A percentile compares a stretch with the other conserved stretches of the same genome.
phyloP scores from a whole-genome alignment of 352 stramenopile species.

The Phytophthora melonis region DNA sequence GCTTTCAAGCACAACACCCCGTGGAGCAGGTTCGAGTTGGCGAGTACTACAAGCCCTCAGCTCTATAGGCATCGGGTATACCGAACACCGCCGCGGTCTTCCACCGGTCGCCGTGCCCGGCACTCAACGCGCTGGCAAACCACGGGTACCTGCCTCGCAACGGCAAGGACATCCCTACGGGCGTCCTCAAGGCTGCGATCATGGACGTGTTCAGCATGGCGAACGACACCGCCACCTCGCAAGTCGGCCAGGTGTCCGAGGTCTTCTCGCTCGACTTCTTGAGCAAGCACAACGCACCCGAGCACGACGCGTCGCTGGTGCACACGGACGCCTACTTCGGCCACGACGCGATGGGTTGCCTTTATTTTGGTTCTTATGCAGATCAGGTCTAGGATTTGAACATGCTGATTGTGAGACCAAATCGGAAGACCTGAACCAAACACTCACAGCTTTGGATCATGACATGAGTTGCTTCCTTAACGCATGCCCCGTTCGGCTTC shows the following conservation, averaged over 20 bases:
- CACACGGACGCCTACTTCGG: slow-evolving; percentile 44
- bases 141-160: slow-evolving; percentile 53
- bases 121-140: slow-evolving; percentile 61
- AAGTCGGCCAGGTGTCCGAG: slow-evolving; percentile 27
- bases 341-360: slow-evolving; percentile 38
- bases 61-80: slow-evolving; percentile 35
- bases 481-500: too few relatives aligned
- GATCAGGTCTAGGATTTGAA: too few relatives aligned
- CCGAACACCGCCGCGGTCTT: slow-evolving; percentile 34
- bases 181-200: slow-evolving; percentile 36
- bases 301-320: slow-evolving; percentile 53
- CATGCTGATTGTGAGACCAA: too few relatives aligned
- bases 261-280: slow-evolving; percentile 47
- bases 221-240: slow-evolving; percentile 16
- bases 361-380: too few relatives aligned
- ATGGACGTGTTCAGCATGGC: slow-evolving; percentile 50
- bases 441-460: too few relatives aligned
- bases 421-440: too few relatives aligned
- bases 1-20: slow-evolving; percentile 3
- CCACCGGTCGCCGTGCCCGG: slow-evolving; percentile 52
- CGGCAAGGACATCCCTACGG: slow-evolving; percentile 40
- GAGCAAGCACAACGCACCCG: slow-evolving; percentile 41
- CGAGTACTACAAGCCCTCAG: slow-evolving; percentile 44
- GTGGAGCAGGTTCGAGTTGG: slow-evolving; percentile 25
- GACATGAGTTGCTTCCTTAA: too few relatives aligned